Base-by-base conservation (phyloP, 352 stramenopile species). In the Phytophthora sansomeana region DNA sequence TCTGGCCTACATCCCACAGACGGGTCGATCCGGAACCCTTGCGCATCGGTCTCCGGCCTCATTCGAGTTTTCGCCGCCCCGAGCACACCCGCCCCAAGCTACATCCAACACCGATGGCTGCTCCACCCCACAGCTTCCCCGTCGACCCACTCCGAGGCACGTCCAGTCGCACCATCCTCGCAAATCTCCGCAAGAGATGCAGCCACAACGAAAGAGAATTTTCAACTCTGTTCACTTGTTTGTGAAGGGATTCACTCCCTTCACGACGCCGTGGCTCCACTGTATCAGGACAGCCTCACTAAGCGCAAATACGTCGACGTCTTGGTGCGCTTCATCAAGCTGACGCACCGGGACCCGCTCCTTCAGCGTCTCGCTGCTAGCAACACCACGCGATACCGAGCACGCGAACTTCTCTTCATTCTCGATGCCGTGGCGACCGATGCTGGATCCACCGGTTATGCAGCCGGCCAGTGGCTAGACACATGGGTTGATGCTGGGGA, bases 291-390 rank as follows among this genome's bases (percentile, higher is more conserved):
- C 8, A 28, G 9, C 28, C 44, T 14, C 24, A 17, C 36, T 28
- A 52, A 52, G 44, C 44, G 26, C 10, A 52, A 38, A n/a, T 52
- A 28, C 26, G 6, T 24, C 5, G 44, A 52, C 26, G 28, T 52
- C 4, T 10, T 52, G 11, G 44, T 52, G 28, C 44, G 44, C 24
- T 38, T 24, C 44, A 14, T 52, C 11, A 52, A 52, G 13, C 21
- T 52, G 44, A 35, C 26, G 24, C 44, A 38, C 11, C 13, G 44
- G 6, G 13, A 36, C 6, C 24, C 44, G 8, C 44, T 52, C 5
- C 44, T 52, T 0, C 11, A 14, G 24, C 44, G 44, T 9, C 44
- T 52, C 6, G 44, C 24, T 13, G 36, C 10, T 3, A 52, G 44
- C 44, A 10, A 52, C 24, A 24, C 13, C 13, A 52, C 26, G 24